Conservation (phyloP, 1,284 basidiomycete species). For the Ustilago sp. region DNA sequence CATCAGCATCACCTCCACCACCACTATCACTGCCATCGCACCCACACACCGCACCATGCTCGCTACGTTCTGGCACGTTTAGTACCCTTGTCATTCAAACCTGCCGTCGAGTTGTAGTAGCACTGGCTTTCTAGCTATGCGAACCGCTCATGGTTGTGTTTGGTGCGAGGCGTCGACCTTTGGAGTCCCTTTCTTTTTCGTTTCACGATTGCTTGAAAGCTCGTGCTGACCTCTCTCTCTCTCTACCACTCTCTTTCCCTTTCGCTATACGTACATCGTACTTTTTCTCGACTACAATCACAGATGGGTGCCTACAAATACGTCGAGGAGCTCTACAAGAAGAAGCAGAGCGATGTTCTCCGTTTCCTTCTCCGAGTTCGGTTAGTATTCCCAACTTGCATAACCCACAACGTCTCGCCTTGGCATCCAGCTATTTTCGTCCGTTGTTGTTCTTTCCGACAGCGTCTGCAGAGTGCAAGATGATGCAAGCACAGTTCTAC, state of each 20-base stretch:
- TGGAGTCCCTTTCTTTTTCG: slow-evolving; percentile 32
- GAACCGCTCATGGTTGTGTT: slow-evolving; percentile 33
- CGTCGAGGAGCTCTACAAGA: slow-evolving; percentile 82
- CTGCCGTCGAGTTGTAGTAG: slow-evolving; percentile 48
- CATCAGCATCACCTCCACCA: neutral
- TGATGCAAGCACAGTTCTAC: too few species aligned
- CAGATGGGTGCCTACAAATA: slow-evolving; percentile 86
- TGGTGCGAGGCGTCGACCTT: slow-evolving; percentile 47
- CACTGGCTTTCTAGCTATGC: slow-evolving; percentile 11
- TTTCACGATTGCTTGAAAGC: slow-evolving; percentile 57
- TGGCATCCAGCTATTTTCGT: slow-evolving; percentile 3
- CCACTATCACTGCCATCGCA: neutral
- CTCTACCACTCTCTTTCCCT: slow-evolving; percentile 9
- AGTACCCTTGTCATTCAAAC: slow-evolving; percentile 28
- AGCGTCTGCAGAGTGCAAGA: neutral
- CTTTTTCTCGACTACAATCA: slow-evolving; percentile 4
- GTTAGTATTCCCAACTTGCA: slow-evolving; percentile 71
- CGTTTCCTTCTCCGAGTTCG: slow-evolving; percentile 98
- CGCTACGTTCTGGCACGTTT: slow-evolving; percentile 44
- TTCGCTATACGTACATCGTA: neutral
- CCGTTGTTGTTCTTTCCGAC: neutral
- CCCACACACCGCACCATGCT: neutral
- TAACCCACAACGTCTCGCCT: slow-evolving; percentile 3
- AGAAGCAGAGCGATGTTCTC: slow-evolving; percentile 94
- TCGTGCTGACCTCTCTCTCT: slow-evolving; percentile 40